These are phyloP conservation scores for Talaromyces sp. DNA, from an alignment of 2,329 filamentous ascomycete species.

Conservation along the genomic window DNA sequence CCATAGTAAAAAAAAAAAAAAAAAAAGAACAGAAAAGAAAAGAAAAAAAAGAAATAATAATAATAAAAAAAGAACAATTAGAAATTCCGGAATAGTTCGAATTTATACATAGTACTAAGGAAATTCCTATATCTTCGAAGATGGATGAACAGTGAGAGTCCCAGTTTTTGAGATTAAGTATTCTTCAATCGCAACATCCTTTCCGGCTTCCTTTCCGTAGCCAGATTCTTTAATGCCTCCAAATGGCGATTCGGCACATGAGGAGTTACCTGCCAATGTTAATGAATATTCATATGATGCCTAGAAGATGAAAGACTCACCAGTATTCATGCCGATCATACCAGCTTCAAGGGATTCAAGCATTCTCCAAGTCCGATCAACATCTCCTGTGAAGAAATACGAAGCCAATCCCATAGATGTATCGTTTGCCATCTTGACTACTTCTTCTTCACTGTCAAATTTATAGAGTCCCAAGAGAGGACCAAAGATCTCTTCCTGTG, in stretches of 20 bases:
- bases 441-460: constrained; percentile 66
- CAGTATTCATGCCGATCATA: constrained; percentile 66
- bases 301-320: constrained; percentile 27
- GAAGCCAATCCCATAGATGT: constrained; percentile 64
- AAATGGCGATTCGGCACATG: constrained; percentile 55
- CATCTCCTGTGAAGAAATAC: constrained; percentile 66
- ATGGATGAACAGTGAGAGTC: constrained; percentile 50
- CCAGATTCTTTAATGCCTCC: constrained; percentile 68
- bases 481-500: constrained; percentile 63
- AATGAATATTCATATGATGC: neutral
- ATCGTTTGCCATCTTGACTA: constrained; percentile 58
- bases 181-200: constrained; percentile 63
- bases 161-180: constrained; percentile 65
- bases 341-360: constrained; percentile 66
- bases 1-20: no score
- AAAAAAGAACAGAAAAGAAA: no score
- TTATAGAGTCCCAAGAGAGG: constrained; percentile 63
- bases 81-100: no score
- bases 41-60: no score
- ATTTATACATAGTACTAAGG: no score
- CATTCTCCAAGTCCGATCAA: constrained; percentile 60
- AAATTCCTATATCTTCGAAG: no score
- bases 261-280: constrained; percentile 50
- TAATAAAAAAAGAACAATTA: no score
- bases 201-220: constrained; percentile 66